phyloP scores from a whole-genome alignment of 2,329 filamentous ascomycete species.

The Hypoxylon rubiginosum region DNA sequence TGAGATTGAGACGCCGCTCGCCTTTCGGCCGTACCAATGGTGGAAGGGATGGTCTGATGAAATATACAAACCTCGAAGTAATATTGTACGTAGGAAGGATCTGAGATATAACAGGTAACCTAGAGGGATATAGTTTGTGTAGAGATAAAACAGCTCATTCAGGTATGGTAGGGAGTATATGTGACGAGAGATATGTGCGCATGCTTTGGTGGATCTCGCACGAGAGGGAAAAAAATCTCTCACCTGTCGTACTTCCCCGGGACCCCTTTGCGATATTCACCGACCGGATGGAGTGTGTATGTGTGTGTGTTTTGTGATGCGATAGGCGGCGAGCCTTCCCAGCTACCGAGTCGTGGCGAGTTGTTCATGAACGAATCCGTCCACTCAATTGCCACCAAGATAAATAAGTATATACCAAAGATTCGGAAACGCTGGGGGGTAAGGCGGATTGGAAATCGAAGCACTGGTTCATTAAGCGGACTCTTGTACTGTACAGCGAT shows the following conservation, averaged over 20 bases:
- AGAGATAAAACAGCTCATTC: background rate
- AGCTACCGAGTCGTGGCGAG: constrained; percentile 26
- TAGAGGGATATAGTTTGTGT: constrained; percentile 17
- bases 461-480: background rate
- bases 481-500: constrained; percentile 26
- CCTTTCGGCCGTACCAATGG: constrained; percentile 42
- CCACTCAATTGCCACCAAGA: constrained; percentile 17
- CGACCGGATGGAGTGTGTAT: constrained; percentile 28
- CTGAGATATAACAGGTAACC: constrained; percentile 22
- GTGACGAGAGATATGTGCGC: constrained; percentile 15
- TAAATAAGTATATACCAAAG: background rate
- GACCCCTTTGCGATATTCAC: constrained; percentile 32
- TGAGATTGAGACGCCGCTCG: constrained; percentile 16
- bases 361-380: constrained; percentile 14
- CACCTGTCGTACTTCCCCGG: constrained; percentile 31
- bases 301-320: constrained; percentile 21
- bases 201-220: constrained; percentile 28
- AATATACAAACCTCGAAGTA: too few species aligned
- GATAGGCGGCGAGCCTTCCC: constrained; percentile 15
- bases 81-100: too few species aligned
- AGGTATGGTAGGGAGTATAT: constrained; percentile 14
- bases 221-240: constrained; percentile 29
- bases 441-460: background rate
- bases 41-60: constrained; percentile 13
- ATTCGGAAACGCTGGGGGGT: background rate